Conservation (phyloP, 2,329 filamentous ascomycete species). For the Chlorencoelia australis region DNA sequence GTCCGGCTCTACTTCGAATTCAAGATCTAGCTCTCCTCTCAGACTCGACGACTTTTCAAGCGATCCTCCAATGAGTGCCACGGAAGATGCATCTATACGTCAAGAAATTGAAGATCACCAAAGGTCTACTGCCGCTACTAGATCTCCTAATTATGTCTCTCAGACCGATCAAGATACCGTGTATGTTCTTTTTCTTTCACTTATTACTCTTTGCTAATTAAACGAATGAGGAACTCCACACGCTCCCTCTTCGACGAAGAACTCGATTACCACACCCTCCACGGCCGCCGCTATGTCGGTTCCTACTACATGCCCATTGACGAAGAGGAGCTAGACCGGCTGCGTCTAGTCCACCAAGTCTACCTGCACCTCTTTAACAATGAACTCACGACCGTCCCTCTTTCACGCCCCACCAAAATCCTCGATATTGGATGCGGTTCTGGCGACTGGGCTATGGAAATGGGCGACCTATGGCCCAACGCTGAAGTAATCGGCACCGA, state of each 20-base stretch:
- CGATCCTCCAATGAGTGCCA: too few relatives aligned
- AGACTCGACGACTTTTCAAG: too few relatives aligned
- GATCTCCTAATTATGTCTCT: slow-evolving; percentile 6
- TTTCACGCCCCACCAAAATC: slow-evolving; percentile 32
- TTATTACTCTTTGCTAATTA: neutral
- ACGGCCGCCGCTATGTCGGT: slow-evolving; percentile 39
- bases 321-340: slow-evolving; percentile 24
- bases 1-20: too few relatives aligned
- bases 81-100: too few relatives aligned
- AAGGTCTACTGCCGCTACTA: slow-evolving; percentile 1
- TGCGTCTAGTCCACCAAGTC: slow-evolving; percentile 22
- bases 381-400: slow-evolving; percentile 22
- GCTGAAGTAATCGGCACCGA: slow-evolving; percentile 48
- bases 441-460: slow-evolving; percentile 53
- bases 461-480: slow-evolving; percentile 39
- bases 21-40: too few relatives aligned
- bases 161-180: slow-evolving; percentile 10
- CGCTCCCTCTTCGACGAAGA: slow-evolving; percentile 24
- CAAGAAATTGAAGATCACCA: slow-evolving; percentile 2
- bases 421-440: slow-evolving; percentile 46
- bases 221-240: slow-evolving; percentile 21
- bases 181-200: slow-evolving; percentile 1
- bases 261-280: slow-evolving; percentile 33
- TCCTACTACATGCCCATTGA: slow-evolving; percentile 32
- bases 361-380: slow-evolving; percentile 19